Base-by-base conservation (phyloP, 257 asterid species). In the Solanum etuberosum region DNA sequence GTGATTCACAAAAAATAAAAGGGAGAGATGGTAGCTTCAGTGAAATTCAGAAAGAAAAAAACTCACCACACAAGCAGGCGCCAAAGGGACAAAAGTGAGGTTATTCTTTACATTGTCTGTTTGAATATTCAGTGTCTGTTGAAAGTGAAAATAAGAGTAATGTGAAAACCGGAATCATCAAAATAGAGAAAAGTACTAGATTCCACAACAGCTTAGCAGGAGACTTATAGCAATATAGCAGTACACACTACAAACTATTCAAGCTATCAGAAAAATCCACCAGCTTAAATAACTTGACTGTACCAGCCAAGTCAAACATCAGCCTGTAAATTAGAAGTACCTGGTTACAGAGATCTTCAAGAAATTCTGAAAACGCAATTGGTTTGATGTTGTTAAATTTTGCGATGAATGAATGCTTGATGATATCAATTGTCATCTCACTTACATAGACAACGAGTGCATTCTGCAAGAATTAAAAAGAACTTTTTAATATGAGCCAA, bases 271-370 rank as follows among this genome's bases (percentile, higher is more conserved):
- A 80, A 10, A 80, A 46, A 48, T 48, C 67, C 20, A 80, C 29
- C 85, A 80, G 68, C 85, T 48, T 29, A 46, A 81, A 48, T 20
- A 81, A 38, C 85, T 48, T 7, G 4, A 18, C 85, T 81, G 15
- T 81, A 81, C 42, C 25, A 48, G 68, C 29, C 59, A 29, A 48
- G 67, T 10, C 68, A 27, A 25, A 35, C 34, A 57, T 37, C 12
- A 37, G 76, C 61, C 12, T 25, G 21, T 32, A 51, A 81, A 81
- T 18, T 40, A 72, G 37, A 27, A 1, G 21, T 91, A 97, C 99
- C 99, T 97, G 99, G 90, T 93, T 96, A 94, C 98, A 97, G 43
- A 97, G 98, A 87, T 97, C 99, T 91, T 97, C 99, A 21, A 97
- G 93, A 89, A 92, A 97, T 85, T 96, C 99, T 4, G 99, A 97